These are phyloP conservation scores for Teratosphaeria epicoccoides DNA, from an alignment of 2,329 filamentous ascomycete species.

Conservation along the genomic window DNA sequence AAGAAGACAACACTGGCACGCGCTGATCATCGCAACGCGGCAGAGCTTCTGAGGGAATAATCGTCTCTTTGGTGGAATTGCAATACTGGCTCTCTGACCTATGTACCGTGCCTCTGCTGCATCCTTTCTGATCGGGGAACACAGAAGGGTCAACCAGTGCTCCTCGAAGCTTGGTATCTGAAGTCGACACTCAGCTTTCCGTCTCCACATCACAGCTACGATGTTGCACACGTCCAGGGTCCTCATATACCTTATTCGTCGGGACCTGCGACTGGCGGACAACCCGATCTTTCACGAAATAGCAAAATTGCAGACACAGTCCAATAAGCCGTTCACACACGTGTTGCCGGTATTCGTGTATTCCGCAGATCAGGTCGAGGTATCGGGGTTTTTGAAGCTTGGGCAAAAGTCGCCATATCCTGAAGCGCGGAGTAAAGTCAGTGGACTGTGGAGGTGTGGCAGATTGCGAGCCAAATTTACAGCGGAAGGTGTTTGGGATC, in stretches of 20 bases:
- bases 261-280: constrained; percentile 62
- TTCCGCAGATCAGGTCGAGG: constrained; percentile 59
- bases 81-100: too few relatives aligned
- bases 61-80: too few relatives aligned
- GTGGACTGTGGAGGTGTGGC: constrained; percentile 62
- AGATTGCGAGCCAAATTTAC: constrained; percentile 62
- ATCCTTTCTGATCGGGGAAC: background rate
- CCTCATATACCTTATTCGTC: constrained; percentile 60
- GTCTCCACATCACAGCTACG: background rate
- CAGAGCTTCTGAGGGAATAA: background rate
- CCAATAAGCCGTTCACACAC: constrained; percentile 45
- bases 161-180: background rate
- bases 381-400: constrained; percentile 58
- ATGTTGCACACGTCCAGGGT: constrained; percentile 30
- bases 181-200: background rate
- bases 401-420: constrained; percentile 53
- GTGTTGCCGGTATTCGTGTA: constrained; percentile 63
- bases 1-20: background rate
- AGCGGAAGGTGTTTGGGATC: constrained; percentile 60
- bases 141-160: background rate
- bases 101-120: background rate
- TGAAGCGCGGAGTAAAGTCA: constrained; percentile 54
- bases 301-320: constrained; percentile 38
- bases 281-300: constrained; percentile 60
- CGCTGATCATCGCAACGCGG: background rate